phyloP scores from a whole-genome alignment of 805 yeast genomes.

The Cephaloascus fragrans region DNA sequence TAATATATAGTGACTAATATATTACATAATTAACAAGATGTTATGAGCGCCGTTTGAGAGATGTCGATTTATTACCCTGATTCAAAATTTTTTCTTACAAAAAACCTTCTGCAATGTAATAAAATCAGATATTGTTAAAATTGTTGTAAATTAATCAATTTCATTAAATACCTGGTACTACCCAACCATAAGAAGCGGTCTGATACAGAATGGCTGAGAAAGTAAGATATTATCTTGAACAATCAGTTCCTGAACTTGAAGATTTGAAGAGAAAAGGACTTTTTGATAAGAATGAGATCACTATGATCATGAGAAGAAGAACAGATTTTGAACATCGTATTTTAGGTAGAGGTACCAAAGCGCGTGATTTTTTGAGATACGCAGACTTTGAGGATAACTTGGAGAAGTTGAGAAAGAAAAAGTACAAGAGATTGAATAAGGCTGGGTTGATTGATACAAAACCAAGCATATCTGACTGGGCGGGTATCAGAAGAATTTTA shows the following conservation, averaged over 20 bases:
- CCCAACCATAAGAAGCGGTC: too few relatives aligned
- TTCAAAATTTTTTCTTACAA: too few relatives aligned
- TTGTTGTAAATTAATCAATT: too few relatives aligned
- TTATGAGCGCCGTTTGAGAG: too few relatives aligned
- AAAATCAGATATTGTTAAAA: too few relatives aligned
- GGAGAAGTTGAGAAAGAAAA: conserved; percentile 66
- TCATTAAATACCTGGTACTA: too few relatives aligned
- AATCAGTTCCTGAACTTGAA: conserved; percentile 83
- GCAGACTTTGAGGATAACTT: conserved; percentile 72
- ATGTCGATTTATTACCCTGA: too few relatives aligned
- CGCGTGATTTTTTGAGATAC: conserved; percentile 70
- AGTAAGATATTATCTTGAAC: conserved; percentile 46
- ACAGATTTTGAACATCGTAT: conserved; percentile 93
- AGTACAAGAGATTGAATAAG: conserved; percentile 51
- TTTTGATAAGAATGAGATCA: conserved; percentile 75
- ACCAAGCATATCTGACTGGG: conserved; percentile 76
- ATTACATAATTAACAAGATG: too few relatives aligned
- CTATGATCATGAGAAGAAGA: conserved; percentile 80
- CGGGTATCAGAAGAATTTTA: conserved; percentile 70
- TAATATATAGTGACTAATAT: too few relatives aligned
- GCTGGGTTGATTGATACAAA: conserved; percentile 47
- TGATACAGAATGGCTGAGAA: conserved; percentile 25
- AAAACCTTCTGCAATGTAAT: too few relatives aligned
- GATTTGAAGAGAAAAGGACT: conserved; percentile 76
- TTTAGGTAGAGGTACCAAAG: conserved; percentile 70